Base-by-base conservation (phyloP, 306 rosid genomes). In the Inga laurina region DNA sequence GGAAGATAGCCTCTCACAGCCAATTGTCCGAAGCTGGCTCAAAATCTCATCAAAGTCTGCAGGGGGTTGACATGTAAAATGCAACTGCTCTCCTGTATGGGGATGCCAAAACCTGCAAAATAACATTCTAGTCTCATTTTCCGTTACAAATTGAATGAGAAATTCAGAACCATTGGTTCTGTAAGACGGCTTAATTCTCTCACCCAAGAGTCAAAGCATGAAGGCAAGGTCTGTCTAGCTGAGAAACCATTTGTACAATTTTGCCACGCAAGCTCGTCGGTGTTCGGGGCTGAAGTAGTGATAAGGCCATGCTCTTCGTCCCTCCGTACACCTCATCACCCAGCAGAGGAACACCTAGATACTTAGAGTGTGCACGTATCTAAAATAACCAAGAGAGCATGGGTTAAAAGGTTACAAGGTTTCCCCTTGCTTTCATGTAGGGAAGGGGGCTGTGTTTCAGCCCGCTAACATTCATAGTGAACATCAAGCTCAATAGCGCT, bases 241-340 rank as follows among this genome's bases (percentile, higher is more conserved):
- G 51, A 43, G 97, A 92, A 82, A 94, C 85, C 82, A 90, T 86
- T 80, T 91, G 86, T 41, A 72, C 35, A 75, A 92, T 90, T 80
- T 87, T 85, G 59, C 88, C 56, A 76, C 84, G 93, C 80, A 66
- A 71, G 81, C 84, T 82, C 5, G 87, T 64, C 11, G 91, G 81
- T 72, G 90, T 86, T 84, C 86, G 87, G 64, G 93, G 89, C 75
- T 88, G 88, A 81, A 94, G 90, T 85, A 91, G 82, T 22, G 98
- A 92, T 76, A 90, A 79, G 44, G 86, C 88, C 98, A 91, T 92
- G 87, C 80, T 85, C 88, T 89, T 92, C 30, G 97, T 91, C 77
- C 91, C 98, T 64, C 98, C 97, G 65, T 94, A 94, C 79, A 94
- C 91, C 71, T 92, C 95, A 34, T 94, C 98, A 75, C 98, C 98